phyloP scores from a whole-genome alignment of 2,329 filamentous ascomycete genomes.

The Meredithiella fracta region DNA sequence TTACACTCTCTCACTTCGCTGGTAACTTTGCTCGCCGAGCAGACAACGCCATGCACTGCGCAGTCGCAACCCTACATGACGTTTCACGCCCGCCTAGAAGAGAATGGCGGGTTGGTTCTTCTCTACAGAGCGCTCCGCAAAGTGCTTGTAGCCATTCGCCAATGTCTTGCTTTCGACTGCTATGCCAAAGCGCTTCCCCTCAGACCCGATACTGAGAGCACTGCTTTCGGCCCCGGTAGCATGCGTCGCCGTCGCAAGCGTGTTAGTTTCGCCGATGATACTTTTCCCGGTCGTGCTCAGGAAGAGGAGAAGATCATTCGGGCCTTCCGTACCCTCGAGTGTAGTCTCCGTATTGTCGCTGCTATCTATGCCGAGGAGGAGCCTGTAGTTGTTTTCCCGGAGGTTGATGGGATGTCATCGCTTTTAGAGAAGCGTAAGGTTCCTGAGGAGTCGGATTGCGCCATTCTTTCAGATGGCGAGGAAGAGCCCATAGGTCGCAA shows the following conservation, averaged over 20 bases:
- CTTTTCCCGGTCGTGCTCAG: conserved; percentile 10
- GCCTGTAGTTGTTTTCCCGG: not conserved
- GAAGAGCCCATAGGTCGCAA: conserved; percentile 7
- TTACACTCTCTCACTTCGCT: conserved; percentile 12
- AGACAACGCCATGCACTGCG: conserved; percentile 11
- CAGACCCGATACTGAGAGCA: conserved; percentile 10
- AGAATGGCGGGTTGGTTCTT: conserved; percentile 12
- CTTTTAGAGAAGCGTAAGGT: not conserved
- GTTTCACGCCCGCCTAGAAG: conserved; percentile 12
- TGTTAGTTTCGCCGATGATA: conserved; percentile 13
- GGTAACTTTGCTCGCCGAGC: conserved; percentile 12
- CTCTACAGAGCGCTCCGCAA: conserved; percentile 9
- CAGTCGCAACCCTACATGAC: conserved; percentile 10
- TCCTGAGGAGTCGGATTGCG: conserved; percentile 4
- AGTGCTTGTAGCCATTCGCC: conserved; percentile 10
- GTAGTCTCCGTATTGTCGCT: conserved; percentile 11
- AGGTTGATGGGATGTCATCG: not conserved
- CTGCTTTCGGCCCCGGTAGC: conserved; percentile 11
- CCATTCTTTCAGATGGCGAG: conserved; percentile 9
- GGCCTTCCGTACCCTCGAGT: conserved; percentile 10
- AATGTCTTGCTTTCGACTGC: conserved; percentile 10
- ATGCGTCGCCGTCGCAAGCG: conserved; percentile 14
- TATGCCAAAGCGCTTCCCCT: conserved; percentile 14
- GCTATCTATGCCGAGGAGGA: conserved; percentile 13
- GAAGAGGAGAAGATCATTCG: conserved; percentile 12